phyloP scores from a whole-genome alignment of 768 basidiomycete genomes.

The Mycena albidolilacea region DNA sequence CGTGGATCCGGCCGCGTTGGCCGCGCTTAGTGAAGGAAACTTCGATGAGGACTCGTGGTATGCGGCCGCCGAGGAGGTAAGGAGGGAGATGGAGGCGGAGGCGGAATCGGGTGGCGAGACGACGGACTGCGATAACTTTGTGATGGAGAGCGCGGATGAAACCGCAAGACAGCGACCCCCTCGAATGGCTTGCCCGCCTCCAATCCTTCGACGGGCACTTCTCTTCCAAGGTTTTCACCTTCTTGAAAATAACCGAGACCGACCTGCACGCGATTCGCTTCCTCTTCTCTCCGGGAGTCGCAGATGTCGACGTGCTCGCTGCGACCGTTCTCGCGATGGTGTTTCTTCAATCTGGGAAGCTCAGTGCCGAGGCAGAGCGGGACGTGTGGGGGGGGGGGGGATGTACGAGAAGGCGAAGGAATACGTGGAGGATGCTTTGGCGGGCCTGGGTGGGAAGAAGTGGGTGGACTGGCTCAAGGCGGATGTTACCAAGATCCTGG shows the following conservation, averaged over 20 bases:
- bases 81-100: no score
- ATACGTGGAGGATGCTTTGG: conserved; percentile 26
- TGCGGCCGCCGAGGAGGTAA: no score
- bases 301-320: conserved; percentile 11
- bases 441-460: not conserved
- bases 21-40: no score
- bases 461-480: conserved; percentile 9
- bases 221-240: conserved; percentile 18
- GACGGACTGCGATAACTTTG: no score
- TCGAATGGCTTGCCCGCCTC: conserved; percentile 35
- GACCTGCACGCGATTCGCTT: conserved; percentile 8
- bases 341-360: conserved; percentile 24
- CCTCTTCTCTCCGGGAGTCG: conserved; percentile 10
- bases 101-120: no score
- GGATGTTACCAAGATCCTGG: conserved; percentile 13
- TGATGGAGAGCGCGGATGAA: no score
- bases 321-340: conserved; percentile 35
- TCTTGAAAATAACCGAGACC: conserved; percentile 1
- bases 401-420: conserved; percentile 35
- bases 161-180: conserved; percentile 7
- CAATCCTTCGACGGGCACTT: conserved; percentile 39
- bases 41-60: no score
- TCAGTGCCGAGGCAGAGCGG: conserved; percentile 19
- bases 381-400: conserved; percentile 39
- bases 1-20: no score